Percentiles rank a stretch among this genome's conserved stretches.
phyloP scores from a whole-genome alignment of 2,329 filamentous ascomycete species.

The Septoria petroselini region DNA sequence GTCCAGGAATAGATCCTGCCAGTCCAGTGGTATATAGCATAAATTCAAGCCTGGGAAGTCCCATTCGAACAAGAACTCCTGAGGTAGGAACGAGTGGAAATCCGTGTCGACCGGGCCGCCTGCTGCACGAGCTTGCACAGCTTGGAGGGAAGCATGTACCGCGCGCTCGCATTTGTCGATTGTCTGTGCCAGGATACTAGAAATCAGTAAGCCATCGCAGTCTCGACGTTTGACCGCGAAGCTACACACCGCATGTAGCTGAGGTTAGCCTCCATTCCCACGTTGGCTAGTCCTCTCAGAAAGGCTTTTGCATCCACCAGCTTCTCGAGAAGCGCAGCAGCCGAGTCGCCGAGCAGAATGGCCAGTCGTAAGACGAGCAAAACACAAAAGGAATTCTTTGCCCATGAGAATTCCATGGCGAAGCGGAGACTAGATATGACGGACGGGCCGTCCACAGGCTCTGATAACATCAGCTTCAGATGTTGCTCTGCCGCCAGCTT shows the following conservation, averaged over 20 bases:
- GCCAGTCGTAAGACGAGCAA: constrained; percentile 54
- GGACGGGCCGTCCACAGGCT: constrained; percentile 22
- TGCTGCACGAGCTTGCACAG: constrained; percentile 22
- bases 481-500: constrained; percentile 53
- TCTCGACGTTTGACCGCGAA: no score
- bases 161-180: constrained; percentile 52
- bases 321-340: constrained; percentile 41
- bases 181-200: constrained; percentile 48
- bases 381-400: constrained; percentile 58
- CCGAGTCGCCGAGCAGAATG: constrained; percentile 47
- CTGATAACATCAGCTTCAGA: constrained; percentile 47
- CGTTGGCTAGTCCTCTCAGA: constrained; percentile 43
- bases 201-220: no score
- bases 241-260: constrained; percentile 43
- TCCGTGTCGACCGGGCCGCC: constrained; percentile 40
- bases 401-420: constrained; percentile 59
- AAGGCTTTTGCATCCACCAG: constrained; percentile 46
- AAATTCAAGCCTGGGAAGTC: constrained; percentile 56
- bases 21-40: constrained; percentile 48
- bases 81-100: constrained; percentile 53
- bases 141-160: constrained; percentile 39
- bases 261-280: constrained; percentile 45
- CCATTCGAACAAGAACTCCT: constrained; percentile 58
- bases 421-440: constrained; percentile 50
- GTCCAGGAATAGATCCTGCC: constrained; percentile 50